phyloP scores from a whole-genome alignment of 257 asterid genomes.

The Nicotiana paniculata region DNA sequence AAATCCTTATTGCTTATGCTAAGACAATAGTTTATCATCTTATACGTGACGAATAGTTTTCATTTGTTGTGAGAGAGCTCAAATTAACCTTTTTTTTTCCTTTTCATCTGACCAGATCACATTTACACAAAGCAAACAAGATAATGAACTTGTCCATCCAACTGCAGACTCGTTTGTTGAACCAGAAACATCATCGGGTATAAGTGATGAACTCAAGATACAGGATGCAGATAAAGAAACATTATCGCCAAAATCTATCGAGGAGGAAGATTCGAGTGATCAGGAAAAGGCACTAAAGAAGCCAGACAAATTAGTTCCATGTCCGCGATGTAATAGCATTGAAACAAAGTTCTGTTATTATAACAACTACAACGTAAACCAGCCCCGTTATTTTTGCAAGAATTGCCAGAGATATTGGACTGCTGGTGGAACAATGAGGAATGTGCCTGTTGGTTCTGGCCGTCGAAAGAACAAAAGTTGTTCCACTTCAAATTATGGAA shows the following conservation, averaged over 20 bases:
- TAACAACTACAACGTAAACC: conserved; percentile 85
- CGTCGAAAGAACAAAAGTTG: conserved; percentile 60
- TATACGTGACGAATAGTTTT: background rate
- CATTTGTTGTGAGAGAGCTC: background rate
- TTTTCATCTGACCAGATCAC: conserved; percentile 28
- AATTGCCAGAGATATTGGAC: conserved; percentile 93
- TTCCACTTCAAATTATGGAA: conserved; percentile 28
- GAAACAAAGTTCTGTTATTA: conserved; percentile 86
- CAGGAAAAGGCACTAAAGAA: conserved; percentile 44
- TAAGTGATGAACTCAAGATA: conserved; percentile 20
- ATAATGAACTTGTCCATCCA: conserved; percentile 10
- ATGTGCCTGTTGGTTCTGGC: conserved; percentile 84
- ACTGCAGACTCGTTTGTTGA: conserved; percentile 23
- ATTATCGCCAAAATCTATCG: conserved; percentile 12
- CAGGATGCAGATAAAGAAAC: conserved; percentile 20
- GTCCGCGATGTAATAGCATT: conserved; percentile 85
- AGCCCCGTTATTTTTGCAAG: conserved; percentile 82
- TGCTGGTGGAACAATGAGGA: conserved; percentile 80
- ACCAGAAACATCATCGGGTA: conserved; percentile 33
- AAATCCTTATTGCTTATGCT: background rate
- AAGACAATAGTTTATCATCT: background rate
- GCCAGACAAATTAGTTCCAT: conserved; percentile 70
- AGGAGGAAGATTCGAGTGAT: conserved; percentile 26
- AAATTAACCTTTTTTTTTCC: background rate
- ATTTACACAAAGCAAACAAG: conserved; percentile 15